Evolutionary conservation across 2,329 filamentous ascomycete species (phyloP).

Genomic region (Beauveria medogensis): DNA sequence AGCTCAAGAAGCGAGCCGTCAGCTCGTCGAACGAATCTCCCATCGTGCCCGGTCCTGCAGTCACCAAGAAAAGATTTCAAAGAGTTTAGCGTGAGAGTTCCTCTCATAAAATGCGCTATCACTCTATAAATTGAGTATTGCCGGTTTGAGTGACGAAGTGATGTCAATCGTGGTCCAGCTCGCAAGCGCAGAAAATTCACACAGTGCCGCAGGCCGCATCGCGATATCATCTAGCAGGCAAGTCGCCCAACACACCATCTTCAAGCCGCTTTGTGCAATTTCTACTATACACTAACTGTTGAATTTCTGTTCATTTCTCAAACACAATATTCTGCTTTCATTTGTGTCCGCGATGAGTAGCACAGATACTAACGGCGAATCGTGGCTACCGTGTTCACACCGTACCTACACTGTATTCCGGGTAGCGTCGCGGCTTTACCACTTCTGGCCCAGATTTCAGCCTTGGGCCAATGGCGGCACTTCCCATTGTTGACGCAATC

Average conservation of each 20-base stretch:
- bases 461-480: background rate
- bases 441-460: background rate
- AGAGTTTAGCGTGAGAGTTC: background rate
- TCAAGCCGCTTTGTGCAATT: no score
- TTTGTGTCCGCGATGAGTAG: no score
- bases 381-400: background rate
- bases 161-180: background rate
- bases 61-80: background rate
- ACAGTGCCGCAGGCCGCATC: conserved; percentile 1
- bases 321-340: no score
- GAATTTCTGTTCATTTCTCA: no score
- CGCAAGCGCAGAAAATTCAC: conserved; percentile 1
- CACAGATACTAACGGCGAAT: no score
- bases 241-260: no score
- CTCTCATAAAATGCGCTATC: background rate
- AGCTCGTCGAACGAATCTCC: conserved; percentile 36
- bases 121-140: background rate
- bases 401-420: conserved; percentile 3
- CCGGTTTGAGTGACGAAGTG: background rate
- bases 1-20: conserved; percentile 40
- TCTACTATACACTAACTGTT: no score
- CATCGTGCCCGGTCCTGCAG: conserved; percentile 17
- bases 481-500: background rate
- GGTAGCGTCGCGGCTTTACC: conserved; percentile 8
- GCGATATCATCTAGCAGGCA: no score